Base-by-base conservation (phyloP, 371 early-diverging fungal genomes). In the Circinella minor region DNA sequence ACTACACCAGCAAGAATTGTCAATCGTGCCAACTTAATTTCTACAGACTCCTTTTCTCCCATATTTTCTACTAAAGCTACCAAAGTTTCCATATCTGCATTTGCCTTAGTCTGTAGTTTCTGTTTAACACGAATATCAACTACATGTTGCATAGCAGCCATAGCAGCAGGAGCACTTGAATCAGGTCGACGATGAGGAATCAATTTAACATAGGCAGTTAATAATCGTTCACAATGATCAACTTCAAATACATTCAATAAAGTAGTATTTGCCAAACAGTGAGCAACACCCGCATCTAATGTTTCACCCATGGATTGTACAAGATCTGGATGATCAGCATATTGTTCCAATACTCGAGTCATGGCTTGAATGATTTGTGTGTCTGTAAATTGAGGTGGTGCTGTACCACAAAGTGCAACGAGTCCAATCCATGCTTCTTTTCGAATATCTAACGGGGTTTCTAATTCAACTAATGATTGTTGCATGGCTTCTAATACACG, bases 281-380 rank as follows among this genome's bases (percentile, higher is more conserved):
- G 82, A 1, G 84, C 82, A 4, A 84, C 66, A 39, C 82, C 79
- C 6, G 84, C 84, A 66, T 80, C 78, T 3, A 84, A 18, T 0
- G 73, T 67, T 20, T 81, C 81, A 0, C 66, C 65, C 70, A 82
- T 36, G 9, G 61, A n/a, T 36, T 68, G 51, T 4, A 59, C 63
- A 5, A 67, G 18, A 3, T 69, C 34, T 14, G 39, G 10, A 4
- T 60, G 36, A 18, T 66, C 61, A 0, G 51, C 36, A 36, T 72
- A 71, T 1, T 69, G 39, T 15, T 60, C 65, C n/a, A 76, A 54
- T 6, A 75, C 61, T 34, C 55, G 36, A 1, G 70, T 67, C 80
- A 81, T 77, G 11, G 65, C 72, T 10, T 72, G 55, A 17, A 80
- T 54, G 0, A 80, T 38, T 7, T 65, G 54, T 0, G 64, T 65